Percentiles rank a stretch among this genome's conserved stretches.
Conservation (phyloP, 306 rosid species). For the Dalbergia cochinchinensis region DNA sequence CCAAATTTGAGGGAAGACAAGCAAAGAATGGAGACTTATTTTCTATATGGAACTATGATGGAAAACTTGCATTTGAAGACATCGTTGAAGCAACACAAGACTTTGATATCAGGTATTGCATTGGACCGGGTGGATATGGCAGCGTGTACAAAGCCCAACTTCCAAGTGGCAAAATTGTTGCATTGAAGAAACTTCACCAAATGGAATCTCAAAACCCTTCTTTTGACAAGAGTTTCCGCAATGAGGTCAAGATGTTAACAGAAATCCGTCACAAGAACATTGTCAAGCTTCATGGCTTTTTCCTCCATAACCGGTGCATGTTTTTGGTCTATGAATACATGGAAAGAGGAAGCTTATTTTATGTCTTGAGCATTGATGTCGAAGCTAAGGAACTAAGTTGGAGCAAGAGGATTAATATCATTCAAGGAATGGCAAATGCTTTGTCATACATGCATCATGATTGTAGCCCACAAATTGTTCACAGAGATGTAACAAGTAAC, state of each 20-base stretch:
- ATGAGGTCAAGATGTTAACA: no score
- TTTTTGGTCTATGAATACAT: slow-evolving; percentile 42
- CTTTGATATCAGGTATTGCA: no score
- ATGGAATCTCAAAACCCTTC: no score
- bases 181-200: no score
- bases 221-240: no score
- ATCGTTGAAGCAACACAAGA: no score
- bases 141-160: not conserved
- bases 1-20: not conserved
- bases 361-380: not conserved
- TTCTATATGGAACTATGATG: slow-evolving; percentile 36
- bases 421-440: slow-evolving; percentile 21
- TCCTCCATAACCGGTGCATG: slow-evolving; percentile 34
- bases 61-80: not conserved
- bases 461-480: slow-evolving; percentile 26
- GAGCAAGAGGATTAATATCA: slow-evolving; percentile 27
- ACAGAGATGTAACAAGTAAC: slow-evolving; percentile 29
- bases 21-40: slow-evolving; percentile 30
- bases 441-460: slow-evolving; percentile 43
- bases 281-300: slow-evolving; percentile 13
- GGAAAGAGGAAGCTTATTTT: slow-evolving; percentile 42
- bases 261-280: no score
- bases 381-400: slow-evolving; percentile 33
- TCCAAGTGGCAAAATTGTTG: not conserved
- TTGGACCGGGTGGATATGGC: no score